phyloP scores from a whole-genome alignment of 345 rosid species.

The Eucalyptus marginata region DNA sequence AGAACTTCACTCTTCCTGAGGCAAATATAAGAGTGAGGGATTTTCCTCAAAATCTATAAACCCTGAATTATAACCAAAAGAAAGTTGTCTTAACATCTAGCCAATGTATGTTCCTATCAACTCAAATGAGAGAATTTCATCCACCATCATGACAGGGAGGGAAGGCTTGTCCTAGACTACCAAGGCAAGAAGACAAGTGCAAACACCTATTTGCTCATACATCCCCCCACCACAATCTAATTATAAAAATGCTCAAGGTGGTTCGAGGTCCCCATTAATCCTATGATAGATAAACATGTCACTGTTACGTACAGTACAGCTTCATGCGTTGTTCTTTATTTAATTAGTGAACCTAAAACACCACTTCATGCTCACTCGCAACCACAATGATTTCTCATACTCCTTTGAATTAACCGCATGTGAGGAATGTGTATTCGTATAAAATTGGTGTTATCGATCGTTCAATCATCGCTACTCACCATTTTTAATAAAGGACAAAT shows the following conservation, averaged over 20 bases:
- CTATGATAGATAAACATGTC: neutral
- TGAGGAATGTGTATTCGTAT: neutral
- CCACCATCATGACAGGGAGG: neutral
- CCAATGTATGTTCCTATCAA: neutral
- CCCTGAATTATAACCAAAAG: neutral
- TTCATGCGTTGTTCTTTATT: neutral
- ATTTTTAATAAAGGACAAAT: too few species aligned
- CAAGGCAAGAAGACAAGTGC: neutral
- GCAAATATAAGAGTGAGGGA: neutral
- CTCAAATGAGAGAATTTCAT: neutral
- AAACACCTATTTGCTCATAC: neutral
- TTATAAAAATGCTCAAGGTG: too few species aligned
- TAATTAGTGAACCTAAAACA: neutral
- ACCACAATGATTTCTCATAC: neutral
- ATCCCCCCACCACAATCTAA: neutral
- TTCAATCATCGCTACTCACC: neutral
- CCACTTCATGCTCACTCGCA: neutral
- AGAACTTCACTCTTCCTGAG: neutral
- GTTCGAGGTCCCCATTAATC: too few species aligned
- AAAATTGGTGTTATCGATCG: neutral
- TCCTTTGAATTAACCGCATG: neutral
- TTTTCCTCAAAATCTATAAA: neutral
- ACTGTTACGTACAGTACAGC: neutral
- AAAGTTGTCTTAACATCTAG: neutral
- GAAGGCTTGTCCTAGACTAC: neutral